Evolutionary conservation across 1,284 basidiomycete genomes (phyloP).

Genomic region (Malassezia sp.): DNA sequence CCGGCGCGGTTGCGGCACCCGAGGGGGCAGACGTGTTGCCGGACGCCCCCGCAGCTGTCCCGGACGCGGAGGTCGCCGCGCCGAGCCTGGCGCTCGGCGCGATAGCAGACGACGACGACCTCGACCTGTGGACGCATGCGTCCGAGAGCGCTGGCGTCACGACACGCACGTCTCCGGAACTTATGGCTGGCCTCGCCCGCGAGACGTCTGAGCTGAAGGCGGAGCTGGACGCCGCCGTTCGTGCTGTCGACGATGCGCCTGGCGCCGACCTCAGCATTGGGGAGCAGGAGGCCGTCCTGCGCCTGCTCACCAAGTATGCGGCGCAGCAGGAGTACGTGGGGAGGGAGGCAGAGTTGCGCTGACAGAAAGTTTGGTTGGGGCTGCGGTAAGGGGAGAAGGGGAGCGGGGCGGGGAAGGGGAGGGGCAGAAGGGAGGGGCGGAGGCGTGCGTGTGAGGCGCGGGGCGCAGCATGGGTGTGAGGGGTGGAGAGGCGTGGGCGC

Average conservation of each 20-base stretch:
- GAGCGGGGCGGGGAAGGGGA: too few species aligned
- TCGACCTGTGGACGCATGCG: conserved; percentile 6
- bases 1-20: background rate
- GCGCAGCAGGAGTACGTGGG: conserved; percentile 9
- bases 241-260: conserved; percentile 5
- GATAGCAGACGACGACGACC: conserved; percentile 13
- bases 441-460: too few species aligned
- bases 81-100: conserved; percentile 14
- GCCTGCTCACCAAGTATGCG: conserved; percentile 1
- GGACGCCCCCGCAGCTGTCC: background rate
- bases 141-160: background rate
- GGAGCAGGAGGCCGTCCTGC: background rate
- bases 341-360: too few species aligned
- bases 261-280: conserved; percentile 7
- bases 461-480: too few species aligned
- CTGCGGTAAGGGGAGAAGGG: too few species aligned
- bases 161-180: background rate
- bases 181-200: conserved; percentile 4
- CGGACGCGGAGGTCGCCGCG: background rate
- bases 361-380: too few species aligned
- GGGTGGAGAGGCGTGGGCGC: too few species aligned
- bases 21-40: background rate
- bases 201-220: conserved; percentile 5
- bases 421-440: too few species aligned
- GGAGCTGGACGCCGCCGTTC: background rate